These are phyloP conservation scores for Vanrija sp. DNA, from an alignment of 1,284 basidiomycete genomes.

Conservation along the genomic window DNA sequence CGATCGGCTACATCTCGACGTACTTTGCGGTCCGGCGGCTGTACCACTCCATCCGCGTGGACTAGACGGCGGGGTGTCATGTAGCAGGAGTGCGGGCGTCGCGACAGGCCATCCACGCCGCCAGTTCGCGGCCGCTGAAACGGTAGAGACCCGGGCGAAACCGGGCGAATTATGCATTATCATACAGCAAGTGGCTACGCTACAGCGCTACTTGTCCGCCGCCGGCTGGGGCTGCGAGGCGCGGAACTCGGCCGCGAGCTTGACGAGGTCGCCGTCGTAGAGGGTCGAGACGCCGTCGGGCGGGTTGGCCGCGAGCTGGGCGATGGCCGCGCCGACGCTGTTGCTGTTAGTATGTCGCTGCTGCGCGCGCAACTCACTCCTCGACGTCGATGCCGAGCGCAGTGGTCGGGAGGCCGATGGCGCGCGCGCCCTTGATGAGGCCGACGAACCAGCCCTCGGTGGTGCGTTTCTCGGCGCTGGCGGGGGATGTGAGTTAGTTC, in stretches of 20 bases:
- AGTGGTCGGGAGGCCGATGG: slow-evolving; percentile 21
- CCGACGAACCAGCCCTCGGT: slow-evolving; percentile 16
- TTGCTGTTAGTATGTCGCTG: background rate
- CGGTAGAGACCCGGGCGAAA: background rate
- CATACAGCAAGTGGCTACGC: slow-evolving; percentile 2
- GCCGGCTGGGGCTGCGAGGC: slow-evolving; percentile 6
- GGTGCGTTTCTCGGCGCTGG: slow-evolving; percentile 17
- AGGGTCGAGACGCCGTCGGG: slow-evolving; percentile 22
- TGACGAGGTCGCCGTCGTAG: slow-evolving; percentile 27
- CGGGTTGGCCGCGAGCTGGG: slow-evolving; percentile 35
- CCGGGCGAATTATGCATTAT: slow-evolving; percentile 5
- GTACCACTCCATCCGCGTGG: slow-evolving; percentile 62
- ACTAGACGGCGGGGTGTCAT: slow-evolving; percentile 28
- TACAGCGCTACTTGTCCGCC: background rate
- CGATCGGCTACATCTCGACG: slow-evolving; percentile 78
- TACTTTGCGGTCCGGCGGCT: slow-evolving; percentile 79
- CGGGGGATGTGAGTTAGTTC: slow-evolving; percentile 1
- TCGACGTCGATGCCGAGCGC: slow-evolving; percentile 21
- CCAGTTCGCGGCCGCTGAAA: no score
- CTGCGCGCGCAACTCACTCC: slow-evolving; percentile 20
- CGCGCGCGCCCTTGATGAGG: slow-evolving; percentile 16
- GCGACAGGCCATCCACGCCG: no score
- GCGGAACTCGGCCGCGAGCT: slow-evolving; percentile 26
- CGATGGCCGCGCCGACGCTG: slow-evolving; percentile 40
- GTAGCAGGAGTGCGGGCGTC: background rate